Evolutionary conservation across 257 asterid species (phyloP), one percentile per base, ranked within the genome.

Genomic region (Nicotiana knightiana): DNA sequence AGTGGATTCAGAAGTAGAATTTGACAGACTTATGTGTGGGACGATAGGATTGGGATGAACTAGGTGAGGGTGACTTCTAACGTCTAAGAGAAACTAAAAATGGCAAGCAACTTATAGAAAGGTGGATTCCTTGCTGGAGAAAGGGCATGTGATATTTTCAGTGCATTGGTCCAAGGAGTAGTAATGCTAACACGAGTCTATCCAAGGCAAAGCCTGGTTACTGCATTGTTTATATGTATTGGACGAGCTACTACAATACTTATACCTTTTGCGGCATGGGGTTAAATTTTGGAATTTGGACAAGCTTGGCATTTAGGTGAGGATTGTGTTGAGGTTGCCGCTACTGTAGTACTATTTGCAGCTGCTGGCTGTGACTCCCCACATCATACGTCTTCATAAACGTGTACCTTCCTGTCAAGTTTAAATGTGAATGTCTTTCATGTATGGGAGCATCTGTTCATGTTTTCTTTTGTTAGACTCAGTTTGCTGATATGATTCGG

Each of bases 121-220:
- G 79, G 61, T 48, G 43, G 62, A 13, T 48, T 73, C 15, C 39
- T 73, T 73, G 61, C 79, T 48, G n/a, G 79, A 73, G 79, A 73
- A 51, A 26, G 43, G 24, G 28, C 79, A 26, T 7, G 28, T 75
- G 39, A 6, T 13, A 6, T 48, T 48, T 48, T 73, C 26, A 24
- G 43, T 73, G 79, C 43, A 26, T 7, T 48, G 28, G 8, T 48
- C 62, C 39, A 15, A 26, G 62, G 43, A 51, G 46, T 26, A 15
- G 46, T 26, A 15, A 61, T 75, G 16, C 59, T 58, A 71, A 46
- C 78, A 43, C 2, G 62, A 26, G 62, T 26, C 62, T 68, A 15
- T 68, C 57, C 79, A 13, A n/a, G 62, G 26, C 4, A 15, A 75
- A 75, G 26, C 43, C 9, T 73, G 43, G 63, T 48, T 8, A 21